These are phyloP conservation scores for Teratosphaeria nubilosa DNA, from an alignment of 2,329 filamentous ascomycete genomes.

Conservation along the genomic window DNA sequence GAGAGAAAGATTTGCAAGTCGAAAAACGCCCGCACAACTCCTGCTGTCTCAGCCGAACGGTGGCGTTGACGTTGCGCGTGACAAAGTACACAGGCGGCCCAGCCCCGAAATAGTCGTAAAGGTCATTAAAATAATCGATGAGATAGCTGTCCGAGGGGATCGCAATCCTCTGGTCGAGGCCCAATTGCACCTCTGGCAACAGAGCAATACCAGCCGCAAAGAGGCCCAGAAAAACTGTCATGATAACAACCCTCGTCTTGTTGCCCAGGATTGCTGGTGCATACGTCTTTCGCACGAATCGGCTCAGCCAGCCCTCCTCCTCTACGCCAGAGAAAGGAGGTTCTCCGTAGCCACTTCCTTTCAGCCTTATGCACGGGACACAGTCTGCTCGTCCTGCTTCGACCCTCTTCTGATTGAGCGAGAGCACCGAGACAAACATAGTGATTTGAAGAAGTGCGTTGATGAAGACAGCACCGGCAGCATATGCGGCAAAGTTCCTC, in stretches of 20 bases:
- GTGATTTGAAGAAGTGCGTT: constrained; percentile 96
- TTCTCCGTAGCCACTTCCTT: constrained; percentile 53
- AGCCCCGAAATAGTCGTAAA: constrained; percentile 83
- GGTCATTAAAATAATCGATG: constrained; percentile 91
- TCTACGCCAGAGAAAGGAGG: constrained; percentile 59
- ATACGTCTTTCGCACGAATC: constrained; percentile 83
- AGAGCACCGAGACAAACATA: constrained; percentile 87
- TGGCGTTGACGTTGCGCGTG: constrained; percentile 68
- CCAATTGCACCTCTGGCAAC: constrained; percentile 73
- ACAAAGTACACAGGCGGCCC: constrained; percentile 97
- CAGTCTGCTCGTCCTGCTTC: constrained; percentile 85
- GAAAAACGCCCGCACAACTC: constrained; percentile 86
- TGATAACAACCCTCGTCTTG: constrained; percentile 65
- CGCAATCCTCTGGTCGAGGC: constrained; percentile 87
- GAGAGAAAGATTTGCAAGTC: constrained; percentile 70
- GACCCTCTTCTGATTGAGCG: constrained; percentile 82
- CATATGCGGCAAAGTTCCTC: constrained; percentile 92
- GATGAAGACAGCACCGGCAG: constrained; percentile 90
- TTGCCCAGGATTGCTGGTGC: constrained; percentile 71
- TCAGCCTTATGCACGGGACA: constrained; percentile 78
- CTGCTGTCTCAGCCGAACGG: constrained; percentile 64
- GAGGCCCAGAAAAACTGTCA: constrained; percentile 75
- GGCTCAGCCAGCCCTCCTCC: constrained; percentile 73
- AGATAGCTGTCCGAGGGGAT: constrained; percentile 90
- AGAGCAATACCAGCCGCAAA: constrained; percentile 79